Conservation (phyloP, 768 basidiomycete species). For the Termitomyces sp. region DNA sequence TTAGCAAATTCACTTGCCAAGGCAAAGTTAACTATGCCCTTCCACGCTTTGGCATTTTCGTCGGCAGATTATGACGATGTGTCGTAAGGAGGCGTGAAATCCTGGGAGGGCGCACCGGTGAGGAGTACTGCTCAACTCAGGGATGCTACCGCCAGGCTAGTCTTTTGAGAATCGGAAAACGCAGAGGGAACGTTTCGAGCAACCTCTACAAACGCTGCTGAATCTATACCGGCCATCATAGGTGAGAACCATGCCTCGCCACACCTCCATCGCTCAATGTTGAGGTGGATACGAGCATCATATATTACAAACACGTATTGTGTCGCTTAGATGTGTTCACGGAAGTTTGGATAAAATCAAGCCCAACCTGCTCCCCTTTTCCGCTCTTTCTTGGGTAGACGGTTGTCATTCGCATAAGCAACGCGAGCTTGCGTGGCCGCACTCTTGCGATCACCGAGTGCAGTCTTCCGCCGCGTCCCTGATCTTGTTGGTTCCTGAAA, state of each 20-base stretch:
- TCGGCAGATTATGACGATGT: constrained; percentile 81
- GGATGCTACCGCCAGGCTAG: constrained; percentile 57
- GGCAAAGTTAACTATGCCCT: constrained; percentile 82
- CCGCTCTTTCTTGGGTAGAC: too few species aligned
- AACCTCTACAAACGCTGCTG: constrained; percentile 90
- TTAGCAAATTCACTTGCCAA: constrained; percentile 45
- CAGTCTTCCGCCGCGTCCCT: constrained; percentile 78
- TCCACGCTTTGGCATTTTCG: constrained; percentile 82
- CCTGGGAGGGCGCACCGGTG: constrained; percentile 73
- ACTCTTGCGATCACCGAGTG: constrained; percentile 86
- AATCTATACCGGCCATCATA: constrained; percentile 88
- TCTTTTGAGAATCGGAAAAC: constrained; percentile 64
- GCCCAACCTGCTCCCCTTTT: constrained; percentile 66
- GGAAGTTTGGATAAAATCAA: not conserved
- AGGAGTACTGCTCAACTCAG: constrained; percentile 32
- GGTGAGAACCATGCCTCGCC: constrained; percentile 93
- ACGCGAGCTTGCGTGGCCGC: constrained; percentile 93
- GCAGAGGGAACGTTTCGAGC: constrained; percentile 75
- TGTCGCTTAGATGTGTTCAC: too few species aligned
- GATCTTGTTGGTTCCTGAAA: constrained; percentile 61
- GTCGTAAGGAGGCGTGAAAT: constrained; percentile 56
- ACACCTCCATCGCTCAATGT: constrained; percentile 79
- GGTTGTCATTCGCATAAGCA: constrained; percentile 83
- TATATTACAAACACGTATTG: too few species aligned
- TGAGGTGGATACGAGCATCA: constrained; percentile 77